A percentile compares a stretch with the other conserved stretches of the same genome.
Conservation (phyloP, 2,329 filamentous ascomycete species). For the Neofusicoccum laricinum region DNA sequence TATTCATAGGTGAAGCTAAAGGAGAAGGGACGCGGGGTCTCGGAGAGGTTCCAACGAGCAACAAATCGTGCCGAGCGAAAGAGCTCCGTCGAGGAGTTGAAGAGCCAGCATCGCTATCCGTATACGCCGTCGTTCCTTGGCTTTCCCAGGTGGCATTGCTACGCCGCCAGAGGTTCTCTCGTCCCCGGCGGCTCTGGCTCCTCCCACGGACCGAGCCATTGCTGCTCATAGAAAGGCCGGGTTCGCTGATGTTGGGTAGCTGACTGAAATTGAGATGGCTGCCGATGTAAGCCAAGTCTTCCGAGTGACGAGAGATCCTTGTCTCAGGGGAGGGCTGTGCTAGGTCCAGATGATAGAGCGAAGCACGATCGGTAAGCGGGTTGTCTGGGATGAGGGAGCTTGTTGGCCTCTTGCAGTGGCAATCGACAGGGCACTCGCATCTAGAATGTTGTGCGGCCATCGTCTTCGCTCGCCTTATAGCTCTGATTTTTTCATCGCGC, state of each 20-base stretch:
- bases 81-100: not conserved
- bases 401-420: constrained; percentile 7
- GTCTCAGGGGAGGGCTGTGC: not conserved
- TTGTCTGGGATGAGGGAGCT: constrained; percentile 8
- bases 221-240: not conserved
- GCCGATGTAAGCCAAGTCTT: not conserved
- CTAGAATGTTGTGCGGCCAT: not conserved
- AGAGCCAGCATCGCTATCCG: constrained; percentile 1
- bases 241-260: not conserved
- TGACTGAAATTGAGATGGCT: not conserved
- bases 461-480: not conserved
- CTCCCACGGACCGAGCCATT: not conserved
- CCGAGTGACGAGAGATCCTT: not conserved
- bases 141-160: constrained; percentile 1
- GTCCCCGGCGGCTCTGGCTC: not conserved
- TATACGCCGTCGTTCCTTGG: not conserved
- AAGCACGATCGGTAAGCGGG: constrained; percentile 3
- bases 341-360: constrained; percentile 10
- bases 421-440: constrained; percentile 1
- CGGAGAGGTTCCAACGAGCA: not conserved
- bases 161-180: not conserved
- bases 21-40: constrained; percentile 2
- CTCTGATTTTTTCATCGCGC: not conserved
- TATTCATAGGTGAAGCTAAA: not conserved
- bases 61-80: not conserved